Base-by-base conservation (phyloP, 495 filamentous ascomycete genomes). In the Xylaria bambusicola region DNA sequence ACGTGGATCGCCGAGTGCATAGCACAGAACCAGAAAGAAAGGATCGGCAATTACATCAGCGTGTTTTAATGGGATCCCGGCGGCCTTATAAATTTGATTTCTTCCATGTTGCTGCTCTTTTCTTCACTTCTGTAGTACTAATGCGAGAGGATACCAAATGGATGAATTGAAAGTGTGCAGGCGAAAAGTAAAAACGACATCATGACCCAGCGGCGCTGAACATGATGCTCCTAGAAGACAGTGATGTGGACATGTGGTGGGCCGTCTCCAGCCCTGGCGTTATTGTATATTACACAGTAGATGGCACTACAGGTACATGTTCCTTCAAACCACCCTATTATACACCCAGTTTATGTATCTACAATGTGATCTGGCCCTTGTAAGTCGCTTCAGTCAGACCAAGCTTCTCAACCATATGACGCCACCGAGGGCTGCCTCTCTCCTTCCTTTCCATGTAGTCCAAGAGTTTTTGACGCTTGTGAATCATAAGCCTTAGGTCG, bases 1-100 rank as follows among this genome's bases (percentile, higher is more conserved):
- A 98, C 93, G 46, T 99, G 94, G 94, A 99, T 99, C 69, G 87
- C 95, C 8, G 94, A 99, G 75, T 99, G 94, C 77, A 99, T 99
- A 84, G 94, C 94, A 47, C 94, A 99, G 76, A 96, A 96, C 80
- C 94, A 99, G 81, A 99, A 98, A 78, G 94, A 99, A 75, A 85
- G 94, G 72, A 98, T 99, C 70, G 86, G 88, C 64, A 99, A 97
- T 73, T 99, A 97, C 74, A 98, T 98, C 70, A 97, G 92, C 75
- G 93, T 98, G 59, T 96, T 98, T 67, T 80, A 46, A 80, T 59
- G 53, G 27, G 20, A 44, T 77, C 53, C 52, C 13, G 10, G 13
- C 48, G 29, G 38, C n/a, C 27, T 29, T 44, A 41, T 52, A 12
- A 24, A 42, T 29, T 10, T 42, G 41, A 46, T 44, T 51, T 52